Evolutionary conservation across 306 rosid species (phyloP).

Genomic region (Fragaria ananassa): DNA sequence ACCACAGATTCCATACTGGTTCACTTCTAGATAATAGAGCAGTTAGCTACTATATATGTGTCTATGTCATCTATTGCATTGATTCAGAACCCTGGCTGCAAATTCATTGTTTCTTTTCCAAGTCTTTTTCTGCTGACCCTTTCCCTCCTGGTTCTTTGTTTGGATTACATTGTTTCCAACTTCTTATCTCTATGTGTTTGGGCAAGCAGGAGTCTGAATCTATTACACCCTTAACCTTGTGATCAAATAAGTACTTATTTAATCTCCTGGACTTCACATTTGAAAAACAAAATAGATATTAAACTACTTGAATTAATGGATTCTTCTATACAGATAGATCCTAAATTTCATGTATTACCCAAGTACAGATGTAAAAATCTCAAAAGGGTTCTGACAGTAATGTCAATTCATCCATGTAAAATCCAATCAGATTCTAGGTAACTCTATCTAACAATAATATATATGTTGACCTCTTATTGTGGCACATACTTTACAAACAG

Average conservation of each 20-base stretch:
- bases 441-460: conserved; percentile 5
- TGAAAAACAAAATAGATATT: conserved; percentile 21
- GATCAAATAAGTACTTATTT: conserved; percentile 18
- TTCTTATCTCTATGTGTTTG: conserved; percentile 39
- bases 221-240: conserved; percentile 12
- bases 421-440: not conserved
- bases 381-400: not conserved
- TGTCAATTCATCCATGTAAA: conserved; percentile 3
- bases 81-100: conserved; percentile 41
- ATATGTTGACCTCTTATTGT: conserved; percentile 45
- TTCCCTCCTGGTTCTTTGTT: conserved; percentile 53
- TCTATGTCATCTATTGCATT: conserved; percentile 33
- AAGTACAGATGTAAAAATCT: not conserved
- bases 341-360: conserved; percentile 1
- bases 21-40: conserved; percentile 56
- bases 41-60: conserved; percentile 29
- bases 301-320: not conserved
- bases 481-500: conserved; percentile 61
- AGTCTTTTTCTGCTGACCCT: conserved; percentile 48
- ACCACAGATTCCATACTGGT: conserved; percentile 35
- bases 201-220: conserved; percentile 15
- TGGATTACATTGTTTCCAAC: conserved; percentile 40
- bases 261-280: conserved; percentile 20
- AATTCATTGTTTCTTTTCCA: conserved; percentile 44
- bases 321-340: not conserved